phyloP scores from a whole-genome alignment of 2,329 filamentous ascomycete species.

The Botrytis aclada region DNA sequence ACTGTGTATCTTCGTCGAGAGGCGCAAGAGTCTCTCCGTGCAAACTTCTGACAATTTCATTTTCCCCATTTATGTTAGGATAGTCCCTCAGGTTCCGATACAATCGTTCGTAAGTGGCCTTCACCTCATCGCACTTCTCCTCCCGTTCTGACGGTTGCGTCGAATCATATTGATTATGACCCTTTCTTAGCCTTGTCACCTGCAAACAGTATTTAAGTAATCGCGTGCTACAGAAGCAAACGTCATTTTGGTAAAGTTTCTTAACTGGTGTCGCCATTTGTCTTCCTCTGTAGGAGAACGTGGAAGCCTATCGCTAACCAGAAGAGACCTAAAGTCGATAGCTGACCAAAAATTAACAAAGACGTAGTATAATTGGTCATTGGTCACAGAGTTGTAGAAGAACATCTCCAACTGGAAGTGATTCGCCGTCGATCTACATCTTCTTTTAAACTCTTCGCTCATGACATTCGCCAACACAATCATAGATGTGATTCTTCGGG shows the following conservation, averaged over 20 bases:
- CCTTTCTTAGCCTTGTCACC: neutral
- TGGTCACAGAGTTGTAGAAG: neutral
- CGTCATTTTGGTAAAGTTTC: neutral
- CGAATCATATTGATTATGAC: neutral
- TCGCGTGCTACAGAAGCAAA: neutral
- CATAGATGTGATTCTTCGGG: neutral
- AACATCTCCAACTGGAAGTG: neutral
- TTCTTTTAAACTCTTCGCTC: neutral
- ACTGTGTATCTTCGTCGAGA: neutral
- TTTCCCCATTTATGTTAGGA: neutral
- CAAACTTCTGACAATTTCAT: neutral
- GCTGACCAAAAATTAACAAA: neutral
- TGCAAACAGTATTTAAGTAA: neutral
- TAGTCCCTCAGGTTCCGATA: neutral
- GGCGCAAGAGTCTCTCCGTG: neutral
- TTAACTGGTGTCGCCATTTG: neutral
- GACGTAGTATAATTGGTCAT: conserved; percentile 6
- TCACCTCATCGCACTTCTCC: neutral
- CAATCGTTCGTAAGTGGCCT: neutral
- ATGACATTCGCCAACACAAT: neutral
- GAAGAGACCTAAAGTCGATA: conserved; percentile 2
- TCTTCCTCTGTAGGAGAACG: neutral
- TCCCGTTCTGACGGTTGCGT: neutral
- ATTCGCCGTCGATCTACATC: neutral
- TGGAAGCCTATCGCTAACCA: neutral